Evolutionary conservation across 495 filamentous ascomycete genomes (phyloP), one percentile per base, ranked within the genome.

Genomic region (Stereocaulon alpinum): DNA sequence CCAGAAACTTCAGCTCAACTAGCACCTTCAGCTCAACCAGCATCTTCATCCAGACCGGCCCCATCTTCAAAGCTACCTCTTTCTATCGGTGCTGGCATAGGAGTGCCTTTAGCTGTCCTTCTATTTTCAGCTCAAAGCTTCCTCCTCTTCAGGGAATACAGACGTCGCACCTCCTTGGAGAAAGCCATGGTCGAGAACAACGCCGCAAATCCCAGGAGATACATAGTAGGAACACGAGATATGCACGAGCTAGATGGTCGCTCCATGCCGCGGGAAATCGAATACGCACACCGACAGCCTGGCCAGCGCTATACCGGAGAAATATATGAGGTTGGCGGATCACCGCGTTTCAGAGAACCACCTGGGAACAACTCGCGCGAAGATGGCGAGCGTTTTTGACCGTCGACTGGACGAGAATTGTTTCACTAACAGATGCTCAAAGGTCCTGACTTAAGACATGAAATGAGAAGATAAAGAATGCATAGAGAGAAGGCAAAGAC

Each of bases 81-180:
- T 30, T n/a, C 22, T 4, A 43, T 62, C 20, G 55, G 37, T 30
- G 44, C 30, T 9, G 60, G n/a, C 3, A 42, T 62, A 34, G 60
- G 44, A 9, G 32, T 54, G 17, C 43, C 60, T 11, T 17, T 62
- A 17, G 37, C 20, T n/a, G 14, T 62, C 7, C 20, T 50, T 9
- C 9, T 51, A 43, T 17, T 62, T 4, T 32, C n/a, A 42, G 27
- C 24, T 9, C 29, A 58, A 27, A 37, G 24, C 34, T 17, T 44
- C 14, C 37, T 62, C 9, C 22, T 62, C 43, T 5, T 62, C 24
- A 47, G 40, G 22, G 32, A 62, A 53, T 54, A 47, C 18, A 62
- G 47, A 44, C 54, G 47, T 43, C 32, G 54, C 20, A 27, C n/a
- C 11, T 49, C 37, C 42, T 11, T 54, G 4, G 54, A 62, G 40